Base-by-base conservation (phyloP, 2,329 filamentous ascomycete species). In the Trichoderma sp. region DNA sequence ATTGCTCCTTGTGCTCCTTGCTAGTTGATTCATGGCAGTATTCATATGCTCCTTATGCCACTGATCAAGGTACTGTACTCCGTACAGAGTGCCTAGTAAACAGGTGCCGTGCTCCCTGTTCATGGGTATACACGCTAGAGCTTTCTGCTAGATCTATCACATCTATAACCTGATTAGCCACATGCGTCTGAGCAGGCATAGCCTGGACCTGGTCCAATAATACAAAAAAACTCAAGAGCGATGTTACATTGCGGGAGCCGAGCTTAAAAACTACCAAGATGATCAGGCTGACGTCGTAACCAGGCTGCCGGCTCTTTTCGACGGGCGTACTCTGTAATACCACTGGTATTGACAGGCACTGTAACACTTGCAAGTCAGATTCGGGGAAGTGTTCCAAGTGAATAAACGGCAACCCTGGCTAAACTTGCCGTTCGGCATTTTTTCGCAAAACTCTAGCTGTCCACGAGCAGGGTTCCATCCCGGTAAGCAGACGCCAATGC, bases 121-220 rank as follows among this genome's bases (percentile, higher is more conserved):
- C 52, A 42, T 12, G n/a, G 52, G 32, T 37, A n/a, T n/a, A 35
- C 58, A 56, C 66, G 39, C 66, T 64, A 68, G 39, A 57, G 42
- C n/a, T 58, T 48, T 48, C 53, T 68, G 39, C 67, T 53, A 68
- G 67, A 68, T 68, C 67, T 65, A 56, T 68, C 67, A 66, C 34
- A 68, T 59, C 60, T 66, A 45, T 66, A 48, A 59, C 60, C 34
- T 68, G 67, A 65, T 66, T 60, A 66, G 54, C 67, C 56, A 42
- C 60, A 37, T 59, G 42, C 67, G 39, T 64, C 32, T 45, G 35
- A 54, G 19, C 39, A 48, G 42, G 53, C 64, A 50, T 67, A n/a
- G 54, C 54, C 50, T 17, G 27, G 35, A 25, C 48, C 35, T 22
- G 27, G 48, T 34, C 48, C 35, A 56, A 25, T 58, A 58, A 42